Conservation (phyloP, 1,284 basidiomycete species). For the Ustilago esculenta region DNA sequence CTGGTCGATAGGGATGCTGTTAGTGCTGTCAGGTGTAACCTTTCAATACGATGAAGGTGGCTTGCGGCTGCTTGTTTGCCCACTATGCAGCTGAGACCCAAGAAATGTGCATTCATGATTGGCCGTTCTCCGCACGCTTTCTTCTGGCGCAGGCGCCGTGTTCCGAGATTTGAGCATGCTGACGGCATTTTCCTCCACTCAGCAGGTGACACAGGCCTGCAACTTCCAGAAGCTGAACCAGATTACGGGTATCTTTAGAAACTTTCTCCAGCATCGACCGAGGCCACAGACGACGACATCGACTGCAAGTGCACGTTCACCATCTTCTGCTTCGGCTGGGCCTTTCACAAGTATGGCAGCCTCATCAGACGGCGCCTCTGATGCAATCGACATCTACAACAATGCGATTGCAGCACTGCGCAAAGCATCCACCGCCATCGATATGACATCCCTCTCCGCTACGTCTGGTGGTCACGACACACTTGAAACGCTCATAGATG, state of each 20-base stretch:
- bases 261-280: no score
- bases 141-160: conserved; percentile 4
- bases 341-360: conserved; percentile 21
- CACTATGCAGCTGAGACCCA: neutral
- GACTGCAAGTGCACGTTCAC: no score
- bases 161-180: conserved; percentile 5
- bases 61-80: conserved; percentile 5
- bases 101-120: conserved; percentile 5
- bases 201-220: conserved; percentile 21
- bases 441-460: neutral
- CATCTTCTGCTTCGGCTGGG: no score
- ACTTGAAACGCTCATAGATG: conserved; percentile 19
- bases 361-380: neutral
- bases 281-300: no score
- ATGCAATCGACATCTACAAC: conserved; percentile 31
- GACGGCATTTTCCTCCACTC: conserved; percentile 15
- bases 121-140: conserved; percentile 7
- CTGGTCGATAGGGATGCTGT: neutral
- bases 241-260: no score
- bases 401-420: conserved; percentile 21
- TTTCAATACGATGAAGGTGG: neutral
- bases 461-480: conserved; percentile 7
- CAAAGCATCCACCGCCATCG: neutral
- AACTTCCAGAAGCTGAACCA: no score
- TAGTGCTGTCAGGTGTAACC: neutral